Base-by-base conservation (phyloP, 495 filamentous ascomycete genomes). In the Thozetella sp. region DNA sequence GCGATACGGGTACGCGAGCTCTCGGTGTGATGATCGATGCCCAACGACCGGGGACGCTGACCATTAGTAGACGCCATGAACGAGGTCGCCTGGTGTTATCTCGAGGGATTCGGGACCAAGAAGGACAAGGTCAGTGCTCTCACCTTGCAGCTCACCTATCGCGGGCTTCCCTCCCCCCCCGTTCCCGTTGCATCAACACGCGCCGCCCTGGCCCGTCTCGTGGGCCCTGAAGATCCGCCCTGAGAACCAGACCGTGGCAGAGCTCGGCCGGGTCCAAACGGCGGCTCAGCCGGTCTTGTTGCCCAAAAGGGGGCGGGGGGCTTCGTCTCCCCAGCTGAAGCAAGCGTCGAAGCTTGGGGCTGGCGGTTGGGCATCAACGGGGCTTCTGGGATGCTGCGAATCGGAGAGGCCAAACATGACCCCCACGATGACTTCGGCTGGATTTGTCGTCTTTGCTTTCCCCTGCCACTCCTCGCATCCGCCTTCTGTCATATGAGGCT, bases 51-150 rank as follows among this genome's bases (percentile, higher is more conserved):
- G 13, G 15, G 1, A 55, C 30, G 62, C 65, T 68, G 52, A 74
- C 69, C 59, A 43, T 45, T 58, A 20, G 23, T 60, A 84, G 95
- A 99, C 80, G 96, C 94, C 50, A 97, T 97, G 93, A 96, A 97
- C 71, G 93, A 97, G 72, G 89, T 89, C 63, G 95, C 89, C 23
- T 96, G 93, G 92, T 99, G 96, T 75, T 98, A 96, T 79, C 72
- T 94, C 20, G 90, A 97, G 67, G 95, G 95, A 13, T 97, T 96
- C 74, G 95, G 95, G 23, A 91, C 90, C 58, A 93, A 91, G 74
- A 99, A 98, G 74, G 92, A 98, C 76, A 97, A 96, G 90, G 95
- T 97, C 77, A 71, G 91, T 88, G 20, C 43, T 50, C 23, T 54
- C 56, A 11, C 43, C 9, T 48, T n/a, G n/a, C 43, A 20, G n/a